Evolutionary conservation across 2,329 filamentous ascomycete species (phyloP).

Genomic region (Paecilomyces sp.): DNA sequence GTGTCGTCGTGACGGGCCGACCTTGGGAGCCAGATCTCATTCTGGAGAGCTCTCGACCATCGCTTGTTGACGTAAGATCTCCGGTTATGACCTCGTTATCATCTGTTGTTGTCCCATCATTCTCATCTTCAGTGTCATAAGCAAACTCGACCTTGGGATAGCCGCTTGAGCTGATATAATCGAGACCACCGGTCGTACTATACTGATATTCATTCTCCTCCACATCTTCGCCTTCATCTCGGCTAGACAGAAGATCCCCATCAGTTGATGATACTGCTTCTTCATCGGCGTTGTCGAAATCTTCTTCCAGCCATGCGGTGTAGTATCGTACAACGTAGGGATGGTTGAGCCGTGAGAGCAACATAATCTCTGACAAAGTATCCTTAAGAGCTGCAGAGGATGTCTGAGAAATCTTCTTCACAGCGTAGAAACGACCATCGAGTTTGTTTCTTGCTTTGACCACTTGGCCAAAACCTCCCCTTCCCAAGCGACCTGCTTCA

Average conservation of each 20-base stretch:
- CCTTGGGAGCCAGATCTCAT: slow-evolving; percentile 42
- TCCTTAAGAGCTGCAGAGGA: slow-evolving; percentile 56
- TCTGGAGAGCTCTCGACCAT: slow-evolving; percentile 30
- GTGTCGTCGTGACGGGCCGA: slow-evolving; percentile 59
- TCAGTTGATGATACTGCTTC: slow-evolving; percentile 45
- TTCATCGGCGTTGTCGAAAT: slow-evolving; percentile 33
- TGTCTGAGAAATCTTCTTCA: slow-evolving; percentile 89
- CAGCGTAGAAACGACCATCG: slow-evolving; percentile 86
- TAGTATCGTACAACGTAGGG: slow-evolving; percentile 85
- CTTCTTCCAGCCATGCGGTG: slow-evolving; percentile 86
- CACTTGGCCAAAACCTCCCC: slow-evolving; percentile 92
- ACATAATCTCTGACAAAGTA: slow-evolving; percentile 76
- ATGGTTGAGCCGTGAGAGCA: slow-evolving; percentile 89
- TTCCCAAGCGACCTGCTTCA: slow-evolving; percentile 80
- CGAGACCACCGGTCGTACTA: slow-evolving; percentile 66
- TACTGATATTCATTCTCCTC: slow-evolving; percentile 36
- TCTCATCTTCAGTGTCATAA: slow-evolving; percentile 44
- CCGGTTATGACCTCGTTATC: slow-evolving; percentile 17
- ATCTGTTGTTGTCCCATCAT: slow-evolving; percentile 29
- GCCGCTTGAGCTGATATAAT: slow-evolving; percentile 86
- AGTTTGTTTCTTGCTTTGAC: slow-evolving; percentile 92
- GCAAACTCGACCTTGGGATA: slow-evolving; percentile 73
- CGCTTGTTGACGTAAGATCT: slow-evolving; percentile 16
- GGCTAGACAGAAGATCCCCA: slow-evolving; percentile 39
- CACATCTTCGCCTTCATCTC: slow-evolving; percentile 4